phyloP scores from a whole-genome alignment of 2,329 filamentous ascomycete species.

The Trichophyton verrucosum region DNA sequence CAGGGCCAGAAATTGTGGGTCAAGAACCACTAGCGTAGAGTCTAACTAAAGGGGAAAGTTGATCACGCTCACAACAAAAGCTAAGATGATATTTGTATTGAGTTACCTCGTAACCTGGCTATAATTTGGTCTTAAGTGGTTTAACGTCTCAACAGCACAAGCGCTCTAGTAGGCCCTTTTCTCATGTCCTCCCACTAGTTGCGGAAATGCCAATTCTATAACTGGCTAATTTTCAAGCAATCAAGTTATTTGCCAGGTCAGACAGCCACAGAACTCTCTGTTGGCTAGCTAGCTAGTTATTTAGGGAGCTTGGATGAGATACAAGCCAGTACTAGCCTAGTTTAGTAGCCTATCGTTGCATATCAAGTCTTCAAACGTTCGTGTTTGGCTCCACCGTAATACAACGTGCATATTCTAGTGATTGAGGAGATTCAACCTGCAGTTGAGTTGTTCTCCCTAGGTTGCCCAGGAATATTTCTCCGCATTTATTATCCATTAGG shows the following conservation, averaged over 20 bases:
- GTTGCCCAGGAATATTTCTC: no score
- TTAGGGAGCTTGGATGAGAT: background rate
- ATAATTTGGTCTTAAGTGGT: background rate
- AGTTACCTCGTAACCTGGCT: background rate
- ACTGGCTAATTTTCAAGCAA: no score
- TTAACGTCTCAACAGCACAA: no score
- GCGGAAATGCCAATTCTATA: no score
- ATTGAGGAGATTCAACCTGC: no score
- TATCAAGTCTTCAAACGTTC: background rate
- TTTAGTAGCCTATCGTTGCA: background rate
- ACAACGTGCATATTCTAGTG: background rate
- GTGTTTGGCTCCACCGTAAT: background rate
- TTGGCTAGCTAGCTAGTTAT: background rate
- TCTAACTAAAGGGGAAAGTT: background rate
- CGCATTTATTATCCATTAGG: no score
- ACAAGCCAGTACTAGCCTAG: background rate
- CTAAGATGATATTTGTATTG: background rate
- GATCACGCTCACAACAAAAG: background rate
- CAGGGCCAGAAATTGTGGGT: background rate
- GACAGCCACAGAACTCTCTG: no score
- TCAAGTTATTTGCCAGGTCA: no score
- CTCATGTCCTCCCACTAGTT: no score
- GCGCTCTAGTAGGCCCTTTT: no score
- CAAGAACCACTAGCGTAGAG: background rate
- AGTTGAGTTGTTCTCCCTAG: no score